These are phyloP conservation scores for Rauvolfia tetraphylla DNA, from an alignment of 257 asterid species.

Conservation along the genomic window DNA sequence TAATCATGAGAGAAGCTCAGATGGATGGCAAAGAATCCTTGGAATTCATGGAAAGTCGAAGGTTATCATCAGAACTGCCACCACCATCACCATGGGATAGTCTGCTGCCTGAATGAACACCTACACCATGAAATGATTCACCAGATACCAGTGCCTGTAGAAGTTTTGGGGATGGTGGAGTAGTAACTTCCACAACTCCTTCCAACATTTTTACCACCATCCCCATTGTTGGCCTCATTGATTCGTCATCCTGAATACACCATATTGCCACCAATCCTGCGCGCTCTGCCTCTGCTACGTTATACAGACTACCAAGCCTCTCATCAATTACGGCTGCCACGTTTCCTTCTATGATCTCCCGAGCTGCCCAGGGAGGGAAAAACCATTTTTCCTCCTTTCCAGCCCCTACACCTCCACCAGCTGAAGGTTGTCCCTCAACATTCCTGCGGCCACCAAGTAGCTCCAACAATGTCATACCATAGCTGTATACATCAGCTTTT, in stretches of 20 bases:
- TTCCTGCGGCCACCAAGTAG: constrained; percentile 63
- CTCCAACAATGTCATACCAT: constrained; percentile 74
- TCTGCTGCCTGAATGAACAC: constrained; percentile 32
- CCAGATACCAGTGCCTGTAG: constrained; percentile 85
- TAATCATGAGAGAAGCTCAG: constrained; percentile 12
- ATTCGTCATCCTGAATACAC: constrained; percentile 84
- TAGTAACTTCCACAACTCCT: constrained; percentile 69
- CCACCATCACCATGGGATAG: constrained; percentile 26
- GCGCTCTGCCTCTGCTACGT: constrained; percentile 45
- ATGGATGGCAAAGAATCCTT: constrained; percentile 31
- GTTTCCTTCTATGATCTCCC: constrained; percentile 54
- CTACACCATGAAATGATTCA: constrained; percentile 64
- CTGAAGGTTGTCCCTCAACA: constrained; percentile 62
- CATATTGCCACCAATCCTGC: constrained; percentile 61
- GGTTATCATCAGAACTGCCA: constrained; percentile 29
- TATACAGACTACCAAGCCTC: constrained; percentile 45
- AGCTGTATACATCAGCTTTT: constrained; percentile 80
- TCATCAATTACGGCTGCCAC: constrained; percentile 46
- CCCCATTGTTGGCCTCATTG: constrained; percentile 72
- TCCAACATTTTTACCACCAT: constrained; percentile 84
- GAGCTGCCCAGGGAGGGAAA: constrained; percentile 75
- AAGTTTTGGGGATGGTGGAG: constrained; percentile 73
- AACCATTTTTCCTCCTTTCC: constrained; percentile 60
- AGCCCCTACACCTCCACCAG: constrained; percentile 34
- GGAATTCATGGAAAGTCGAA: constrained; percentile 28